Evolutionary conservation across 1,284 basidiomycete genomes (phyloP), one percentile per base, ranked within the genome.

Genomic region (Takashimella koratensis): DNA sequence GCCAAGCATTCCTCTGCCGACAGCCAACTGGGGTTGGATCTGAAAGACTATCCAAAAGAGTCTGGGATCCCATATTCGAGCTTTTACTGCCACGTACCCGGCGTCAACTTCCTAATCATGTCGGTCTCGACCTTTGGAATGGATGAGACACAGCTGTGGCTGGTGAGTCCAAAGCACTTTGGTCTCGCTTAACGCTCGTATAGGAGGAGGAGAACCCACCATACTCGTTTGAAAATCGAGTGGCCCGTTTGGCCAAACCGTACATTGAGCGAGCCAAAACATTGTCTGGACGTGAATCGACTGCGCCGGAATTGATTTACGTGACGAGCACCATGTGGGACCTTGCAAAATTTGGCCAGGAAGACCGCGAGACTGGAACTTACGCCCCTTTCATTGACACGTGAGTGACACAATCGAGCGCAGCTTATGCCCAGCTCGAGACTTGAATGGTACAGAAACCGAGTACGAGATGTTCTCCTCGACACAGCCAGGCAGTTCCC

Each of bases 311-410:
- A 40, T 39, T 62, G 20, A 48, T 53, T 1, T 56, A 54, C n/a
- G 42, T 62, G 16, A 51, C 48, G 16, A 54, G 52, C 23, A 57
- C 54, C 16, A 44, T 62, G 49, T 62, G 57, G 57, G 60, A 62
- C 30, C 30, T 58, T 2, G 53, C 54, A 12, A 47, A 52, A 24
- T 62, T 50, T n/a, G 45, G 47, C 25, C 50, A 47, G 36, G 52
- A 57, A 26, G 60, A 62, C 45, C 25, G 52, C 10, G 42, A 42
- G 16, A 41, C 43, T 5, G 49, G 41, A 2, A 4, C 23, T 20
- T 6, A 45, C 5, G 30, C 27, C n/a, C 8, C 26, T 22, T 6
- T 24, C 42, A 10, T 39, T 21, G 10, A 36, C 30, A 5, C 11
- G 48, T 26, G 41, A 52, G 39, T 56, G 20, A 27, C 8, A 60